Evolutionary conservation across 768 basidiomycete genomes (phyloP).

Genomic region (Amanita molliuscula): DNA sequence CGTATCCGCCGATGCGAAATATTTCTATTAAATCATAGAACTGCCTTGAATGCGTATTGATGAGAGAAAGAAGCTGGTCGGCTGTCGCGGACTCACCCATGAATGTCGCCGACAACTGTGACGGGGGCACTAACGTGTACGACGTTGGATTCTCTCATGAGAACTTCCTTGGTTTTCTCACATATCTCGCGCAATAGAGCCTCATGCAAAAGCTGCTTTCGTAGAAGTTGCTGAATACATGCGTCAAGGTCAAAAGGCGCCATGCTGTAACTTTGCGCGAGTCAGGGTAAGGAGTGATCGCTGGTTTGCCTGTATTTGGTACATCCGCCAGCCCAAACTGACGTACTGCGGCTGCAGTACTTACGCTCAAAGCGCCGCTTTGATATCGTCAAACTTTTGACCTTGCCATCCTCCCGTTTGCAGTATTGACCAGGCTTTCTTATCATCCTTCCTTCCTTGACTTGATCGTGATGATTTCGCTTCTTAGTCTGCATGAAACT

Average conservation of each 20-base stretch:
- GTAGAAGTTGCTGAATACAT: slow-evolving; percentile 82
- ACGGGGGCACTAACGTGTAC: slow-evolving; percentile 95
- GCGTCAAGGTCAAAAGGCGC: slow-evolving; percentile 92
- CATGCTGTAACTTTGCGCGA: slow-evolving; percentile 22
- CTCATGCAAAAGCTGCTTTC: slow-evolving; percentile 92
- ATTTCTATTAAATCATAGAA: slow-evolving; percentile 99
- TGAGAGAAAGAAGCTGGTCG: slow-evolving; percentile 10
- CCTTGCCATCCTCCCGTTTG: slow-evolving; percentile 4
- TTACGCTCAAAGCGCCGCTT: neutral
- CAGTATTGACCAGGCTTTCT: slow-evolving; percentile 3
- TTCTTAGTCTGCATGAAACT: slow-evolving; percentile 9
- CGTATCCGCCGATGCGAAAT: slow-evolving; percentile 96
- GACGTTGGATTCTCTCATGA: slow-evolving; percentile 98
- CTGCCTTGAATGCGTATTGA: slow-evolving; percentile 59
- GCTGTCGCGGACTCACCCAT: slow-evolving; percentile 63
- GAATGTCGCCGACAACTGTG: slow-evolving; percentile 98
- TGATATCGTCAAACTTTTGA: slow-evolving; percentile 6
- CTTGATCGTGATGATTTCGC: slow-evolving; percentile 27
- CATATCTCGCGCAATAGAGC: slow-evolving; percentile 95
- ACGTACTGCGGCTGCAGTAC: neutral
- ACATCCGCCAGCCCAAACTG: neutral
- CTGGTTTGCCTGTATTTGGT: slow-evolving; percentile 27
- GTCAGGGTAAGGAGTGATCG: slow-evolving; percentile 16
- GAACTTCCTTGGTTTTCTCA: slow-evolving; percentile 98
- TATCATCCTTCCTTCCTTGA: slow-evolving; percentile 15